Evolutionary conservation across 2,329 filamentous ascomycete genomes (phyloP).

Genomic region (Chaetomiaceae sp.): DNA sequence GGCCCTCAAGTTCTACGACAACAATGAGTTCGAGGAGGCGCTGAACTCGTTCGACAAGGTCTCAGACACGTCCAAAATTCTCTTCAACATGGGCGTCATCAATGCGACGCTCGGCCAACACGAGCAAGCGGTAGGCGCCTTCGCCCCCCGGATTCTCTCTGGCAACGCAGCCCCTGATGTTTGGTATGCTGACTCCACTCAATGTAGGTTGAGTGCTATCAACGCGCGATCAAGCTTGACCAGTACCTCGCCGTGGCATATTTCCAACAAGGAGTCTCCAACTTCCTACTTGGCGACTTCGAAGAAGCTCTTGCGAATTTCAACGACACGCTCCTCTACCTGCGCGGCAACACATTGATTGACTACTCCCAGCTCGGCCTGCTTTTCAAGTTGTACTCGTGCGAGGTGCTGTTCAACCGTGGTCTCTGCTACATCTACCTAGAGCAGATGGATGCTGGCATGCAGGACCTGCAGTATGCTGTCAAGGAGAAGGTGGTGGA

Average conservation of each 20-base stretch:
- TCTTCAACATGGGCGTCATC: slow-evolving; percentile 98
- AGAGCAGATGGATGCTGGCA: slow-evolving; percentile 80
- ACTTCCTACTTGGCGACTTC: slow-evolving; percentile 94
- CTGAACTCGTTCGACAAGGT: slow-evolving; percentile 79
- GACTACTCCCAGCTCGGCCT: slow-evolving; percentile 95
- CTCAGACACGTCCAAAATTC: slow-evolving; percentile 91
- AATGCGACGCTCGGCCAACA: slow-evolving; percentile 95
- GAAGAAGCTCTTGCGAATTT: slow-evolving; percentile 97
- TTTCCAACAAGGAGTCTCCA: slow-evolving; percentile 97
- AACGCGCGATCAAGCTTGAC: slow-evolving; percentile 82
- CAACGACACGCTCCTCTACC: slow-evolving; percentile 92
- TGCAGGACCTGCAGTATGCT: slow-evolving; percentile 86
- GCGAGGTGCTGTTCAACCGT: slow-evolving; percentile 95
- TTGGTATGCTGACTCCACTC: slow-evolving; percentile 14
- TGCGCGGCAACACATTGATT: slow-evolving; percentile 93
- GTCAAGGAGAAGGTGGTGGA: slow-evolving; percentile 94
- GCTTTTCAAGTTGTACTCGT: slow-evolving; percentile 94
- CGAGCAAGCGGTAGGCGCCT: slow-evolving; percentile 72
- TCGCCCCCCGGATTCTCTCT: not conserved
- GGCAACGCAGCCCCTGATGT: not conserved
- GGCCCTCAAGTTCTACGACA: slow-evolving; percentile 87
- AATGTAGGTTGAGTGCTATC: slow-evolving; percentile 81
- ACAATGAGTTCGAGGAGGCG: slow-evolving; percentile 92
- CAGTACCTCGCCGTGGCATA: slow-evolving; percentile 96
- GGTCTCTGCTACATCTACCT: slow-evolving; percentile 97